Conservation (phyloP, 176 grass and related monocot species). For the Paspalum vaginatum region DNA sequence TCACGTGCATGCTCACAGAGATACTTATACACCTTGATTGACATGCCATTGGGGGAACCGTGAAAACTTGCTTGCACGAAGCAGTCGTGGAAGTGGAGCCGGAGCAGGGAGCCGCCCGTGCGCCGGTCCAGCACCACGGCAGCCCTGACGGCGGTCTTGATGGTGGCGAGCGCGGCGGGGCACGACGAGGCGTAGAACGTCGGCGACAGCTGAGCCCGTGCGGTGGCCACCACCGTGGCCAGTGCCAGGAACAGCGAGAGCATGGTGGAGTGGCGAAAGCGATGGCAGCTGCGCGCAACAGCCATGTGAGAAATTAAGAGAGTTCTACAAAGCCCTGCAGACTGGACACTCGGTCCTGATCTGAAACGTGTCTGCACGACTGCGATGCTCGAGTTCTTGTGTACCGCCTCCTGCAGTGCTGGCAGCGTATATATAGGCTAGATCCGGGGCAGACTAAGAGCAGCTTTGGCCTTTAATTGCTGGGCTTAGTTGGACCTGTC, state of each 20-base stretch:
- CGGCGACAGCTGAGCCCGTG: conserved; percentile 67
- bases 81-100: conserved; percentile 80
- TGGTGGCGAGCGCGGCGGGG: conserved; percentile 48
- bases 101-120: conserved; percentile 58
- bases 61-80: conserved; percentile 68
- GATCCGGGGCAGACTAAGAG: not conserved
- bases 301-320: conserved; percentile 9
- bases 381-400: not conserved
- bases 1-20: not conserved
- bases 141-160: conserved; percentile 47
- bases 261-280: not conserved
- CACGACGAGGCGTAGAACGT: conserved; percentile 67
- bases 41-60: not conserved
- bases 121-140: conserved; percentile 48
- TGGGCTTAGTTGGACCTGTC: conserved; percentile 35
- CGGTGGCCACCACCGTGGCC: conserved; percentile 26
- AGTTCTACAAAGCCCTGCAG: too few relatives aligned
- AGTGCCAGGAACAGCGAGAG: conserved; percentile 12
- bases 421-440: conserved; percentile 10
- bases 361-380: not conserved
- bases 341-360: not conserved
- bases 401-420: not conserved
- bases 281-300: not conserved
- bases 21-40: not conserved
- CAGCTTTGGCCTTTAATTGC: conserved; percentile 25